Evolutionary conservation across 1,284 basidiomycete genomes (phyloP).

Genomic region (Sanghuangporus baumii): DNA sequence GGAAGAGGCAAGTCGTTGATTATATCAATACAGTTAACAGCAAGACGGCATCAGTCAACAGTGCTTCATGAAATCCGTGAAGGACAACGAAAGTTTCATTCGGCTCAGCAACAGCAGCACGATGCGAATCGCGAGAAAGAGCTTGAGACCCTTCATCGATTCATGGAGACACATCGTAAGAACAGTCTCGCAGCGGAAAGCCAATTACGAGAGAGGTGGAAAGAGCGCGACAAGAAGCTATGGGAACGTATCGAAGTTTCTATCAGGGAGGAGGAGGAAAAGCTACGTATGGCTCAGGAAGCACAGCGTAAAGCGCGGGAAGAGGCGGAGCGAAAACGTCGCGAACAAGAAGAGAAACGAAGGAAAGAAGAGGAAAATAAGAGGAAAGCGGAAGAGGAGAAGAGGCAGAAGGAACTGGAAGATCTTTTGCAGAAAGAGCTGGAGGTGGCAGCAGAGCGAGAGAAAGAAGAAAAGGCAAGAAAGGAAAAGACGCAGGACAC

Average conservation of each 20-base stretch:
- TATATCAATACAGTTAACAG: conserved; percentile 40
- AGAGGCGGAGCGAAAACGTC: conserved; percentile 45
- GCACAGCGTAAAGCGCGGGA: conserved; percentile 41
- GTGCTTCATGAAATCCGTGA: conserved; percentile 35
- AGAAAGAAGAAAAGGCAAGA: conserved; percentile 31
- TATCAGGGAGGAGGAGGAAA: conserved; percentile 65
- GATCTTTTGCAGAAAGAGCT: conserved; percentile 38
- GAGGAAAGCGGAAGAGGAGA: conserved; percentile 31
- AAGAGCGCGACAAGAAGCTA: conserved; percentile 43
- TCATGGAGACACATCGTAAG: conserved; percentile 29
- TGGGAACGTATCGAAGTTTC: conserved; percentile 58
- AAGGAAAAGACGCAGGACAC: conserved; percentile 27
- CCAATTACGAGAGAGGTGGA: conserved; percentile 40
- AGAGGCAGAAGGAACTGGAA: conserved; percentile 33
- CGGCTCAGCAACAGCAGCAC: conserved; percentile 33
- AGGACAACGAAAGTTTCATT: conserved; percentile 32
- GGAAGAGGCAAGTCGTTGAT: conserved; percentile 4
- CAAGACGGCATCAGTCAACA: conserved; percentile 47
- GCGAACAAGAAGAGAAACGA: conserved; percentile 41
- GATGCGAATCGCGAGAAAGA: conserved; percentile 40
- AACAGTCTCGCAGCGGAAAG: conserved; percentile 40
- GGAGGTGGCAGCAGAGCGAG: conserved; percentile 33
- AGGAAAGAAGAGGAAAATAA: conserved; percentile 39
- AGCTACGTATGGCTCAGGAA: conserved; percentile 43
- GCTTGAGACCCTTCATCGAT: conserved; percentile 43